These are phyloP conservation scores for Phaseolus coccineus DNA, from an alignment of 331 rosid species.

Conservation along the genomic window DNA sequence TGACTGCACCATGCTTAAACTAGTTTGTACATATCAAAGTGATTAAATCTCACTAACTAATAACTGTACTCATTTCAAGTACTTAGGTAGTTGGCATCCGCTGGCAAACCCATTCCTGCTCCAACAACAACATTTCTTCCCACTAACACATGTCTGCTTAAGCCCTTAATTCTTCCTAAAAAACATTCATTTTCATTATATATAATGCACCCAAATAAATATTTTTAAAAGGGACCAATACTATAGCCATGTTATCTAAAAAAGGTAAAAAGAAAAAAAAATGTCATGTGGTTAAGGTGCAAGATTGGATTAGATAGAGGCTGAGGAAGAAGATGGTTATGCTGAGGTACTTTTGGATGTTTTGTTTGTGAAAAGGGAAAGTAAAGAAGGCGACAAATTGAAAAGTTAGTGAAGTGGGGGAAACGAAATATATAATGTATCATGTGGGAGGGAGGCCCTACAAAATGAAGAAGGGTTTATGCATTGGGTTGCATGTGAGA, in stretches of 20 bases:
- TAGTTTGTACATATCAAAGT: neutral
- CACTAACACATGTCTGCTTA: conserved; percentile 11
- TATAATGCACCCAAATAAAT: neutral
- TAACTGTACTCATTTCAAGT: conserved; percentile 3
- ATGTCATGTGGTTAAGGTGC: neutral
- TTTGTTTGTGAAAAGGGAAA: neutral
- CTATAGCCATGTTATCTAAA: neutral
- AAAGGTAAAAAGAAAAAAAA: neutral
- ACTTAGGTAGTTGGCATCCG: conserved; percentile 9
- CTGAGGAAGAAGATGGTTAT: neutral
- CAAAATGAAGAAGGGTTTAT: conserved; percentile 41
- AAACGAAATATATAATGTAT: neutral
- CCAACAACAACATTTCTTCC: conserved; percentile 4
- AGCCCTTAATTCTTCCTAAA: neutral
- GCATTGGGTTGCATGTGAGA: conserved; percentile 55
- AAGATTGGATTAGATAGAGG: neutral
- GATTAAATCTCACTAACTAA: neutral
- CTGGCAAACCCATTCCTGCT: neutral
- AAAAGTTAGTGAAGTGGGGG: neutral
- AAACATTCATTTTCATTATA: neutral
- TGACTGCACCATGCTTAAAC: conserved; percentile 16
- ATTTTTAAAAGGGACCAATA: no score
- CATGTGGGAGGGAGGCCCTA: conserved; percentile 52
- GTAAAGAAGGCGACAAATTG: neutral
- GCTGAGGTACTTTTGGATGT: neutral